Evolutionary conservation across 768 basidiomycete genomes (phyloP), one percentile per base, ranked within the genome.

Genomic region (Boletus sp.): DNA sequence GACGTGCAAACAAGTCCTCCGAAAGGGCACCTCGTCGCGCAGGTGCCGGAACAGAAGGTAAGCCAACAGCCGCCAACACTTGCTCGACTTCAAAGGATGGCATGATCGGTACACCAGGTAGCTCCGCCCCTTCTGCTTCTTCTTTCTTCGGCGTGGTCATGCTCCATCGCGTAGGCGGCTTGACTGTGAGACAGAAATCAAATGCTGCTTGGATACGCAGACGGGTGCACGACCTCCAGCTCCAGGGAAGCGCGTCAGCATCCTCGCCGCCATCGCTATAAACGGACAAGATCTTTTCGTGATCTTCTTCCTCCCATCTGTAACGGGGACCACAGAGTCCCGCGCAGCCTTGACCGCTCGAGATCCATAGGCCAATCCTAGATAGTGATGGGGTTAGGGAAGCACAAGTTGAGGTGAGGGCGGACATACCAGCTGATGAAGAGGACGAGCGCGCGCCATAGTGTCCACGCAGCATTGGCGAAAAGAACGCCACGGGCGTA

Each of bases 281-380:
- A 24, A 77, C 64, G 5, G 83, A 78, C 41, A 76, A 68, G 3
- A 76, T 76, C 75, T 87, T 87, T 66, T 88, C 86, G 15, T 76
- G 78, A 29, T 85, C 84, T 49, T 87, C 83, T 74, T 93, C 92
- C 67, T 93, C 91, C 92, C 90, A 92, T 60, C 87, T 80, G 64
- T 85, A 83, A 14, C 89, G 83, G 10, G 92, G 92, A 44, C 92
- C 92, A 70, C 90, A 91, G 15, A 93, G 68, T n/a, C 92, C 90
- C 48, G 84, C 91, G 47, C 87, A 89, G 55, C 83, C 83, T 56
- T 90, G 81, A 44, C 85, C 89, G 47, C 88, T 90, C 62, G 90
- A 73, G 51, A 88, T 66, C 90, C 91, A 94, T 17, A 95, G 78
- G 47, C 87, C 88, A 49, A 90, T 69, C 83, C 90, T 90, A 62